phyloP scores from a whole-genome alignment of 2,329 filamentous ascomycete species.

The Talaromyces sp. region DNA sequence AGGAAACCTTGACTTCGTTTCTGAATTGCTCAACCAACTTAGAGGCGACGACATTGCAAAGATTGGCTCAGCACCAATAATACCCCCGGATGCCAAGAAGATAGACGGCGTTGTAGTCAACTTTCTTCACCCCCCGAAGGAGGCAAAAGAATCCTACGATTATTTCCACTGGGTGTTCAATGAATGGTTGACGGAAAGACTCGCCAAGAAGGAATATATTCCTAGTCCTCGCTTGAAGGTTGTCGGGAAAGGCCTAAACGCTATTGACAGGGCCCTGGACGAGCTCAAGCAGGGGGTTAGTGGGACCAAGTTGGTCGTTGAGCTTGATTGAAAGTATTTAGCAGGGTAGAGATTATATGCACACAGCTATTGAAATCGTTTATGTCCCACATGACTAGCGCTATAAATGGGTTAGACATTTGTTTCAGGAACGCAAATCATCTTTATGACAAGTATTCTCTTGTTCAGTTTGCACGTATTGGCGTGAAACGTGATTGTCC shows the following conservation, averaged over 20 bases:
- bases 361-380: too few species aligned
- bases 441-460: too few species aligned
- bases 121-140: constrained; percentile 20
- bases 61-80: constrained; percentile 10
- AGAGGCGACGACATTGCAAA: not conserved
- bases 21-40: not conserved
- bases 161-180: constrained; percentile 21
- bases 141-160: constrained; percentile 17
- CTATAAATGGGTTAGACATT: too few species aligned
- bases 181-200: constrained; percentile 24
- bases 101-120: constrained; percentile 12
- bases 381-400: too few species aligned
- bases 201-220: constrained; percentile 22
- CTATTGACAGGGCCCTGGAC: constrained; percentile 23
- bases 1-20: constrained; percentile 7
- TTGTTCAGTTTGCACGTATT: not conserved
- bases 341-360: not conserved
- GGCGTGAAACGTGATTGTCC: not conserved
- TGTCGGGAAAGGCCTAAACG: constrained; percentile 22
- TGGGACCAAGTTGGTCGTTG: constrained; percentile 25
- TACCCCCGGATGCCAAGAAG: constrained; percentile 2
- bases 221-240: constrained; percentile 25
- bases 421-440: too few species aligned
- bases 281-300: constrained; percentile 24
- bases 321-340: constrained; percentile 10